Conservation (phyloP, 2,329 filamentous ascomycete species). For the Apiospora kogelbergensis region DNA sequence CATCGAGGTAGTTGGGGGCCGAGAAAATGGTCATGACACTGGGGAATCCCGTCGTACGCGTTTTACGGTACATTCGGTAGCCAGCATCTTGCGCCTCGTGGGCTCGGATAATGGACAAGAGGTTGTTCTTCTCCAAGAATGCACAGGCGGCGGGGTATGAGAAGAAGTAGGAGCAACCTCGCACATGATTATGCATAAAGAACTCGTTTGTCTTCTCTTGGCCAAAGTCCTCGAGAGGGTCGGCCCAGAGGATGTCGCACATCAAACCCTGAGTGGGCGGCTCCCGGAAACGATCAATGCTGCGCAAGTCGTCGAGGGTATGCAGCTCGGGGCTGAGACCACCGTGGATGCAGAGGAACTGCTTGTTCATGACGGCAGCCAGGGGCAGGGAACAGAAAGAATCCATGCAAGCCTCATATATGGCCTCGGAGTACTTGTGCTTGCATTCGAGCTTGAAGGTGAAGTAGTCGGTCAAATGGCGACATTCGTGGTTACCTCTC, state of each 20-base stretch:
- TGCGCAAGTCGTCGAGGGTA: slow-evolving; percentile 90
- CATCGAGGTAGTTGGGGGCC: slow-evolving; percentile 96
- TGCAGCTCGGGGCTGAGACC: slow-evolving; percentile 94
- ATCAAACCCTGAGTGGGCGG: slow-evolving; percentile 96
- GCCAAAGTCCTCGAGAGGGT: slow-evolving; percentile 96
- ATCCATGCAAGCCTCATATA: slow-evolving; percentile 98
- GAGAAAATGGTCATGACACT: slow-evolving; percentile 99
- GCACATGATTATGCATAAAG: slow-evolving; percentile 97
- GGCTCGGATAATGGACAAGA: slow-evolving; percentile 93
- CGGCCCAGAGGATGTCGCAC: slow-evolving; percentile 99
- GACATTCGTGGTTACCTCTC: slow-evolving; percentile 96
- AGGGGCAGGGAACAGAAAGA: slow-evolving; percentile 93
- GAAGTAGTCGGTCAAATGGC: slow-evolving; percentile 99
- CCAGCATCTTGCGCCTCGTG: slow-evolving; percentile 98
- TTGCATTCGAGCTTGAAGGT: slow-evolving; percentile 99
- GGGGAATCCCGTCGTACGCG: slow-evolving; percentile 93
- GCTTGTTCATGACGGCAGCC: slow-evolving; percentile 99
- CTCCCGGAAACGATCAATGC: slow-evolving; percentile 96
- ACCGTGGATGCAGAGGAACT: slow-evolving; percentile 97
- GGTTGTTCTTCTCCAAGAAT: slow-evolving; percentile 98
- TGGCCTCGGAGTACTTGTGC: slow-evolving; percentile 95
- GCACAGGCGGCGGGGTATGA: slow-evolving; percentile 96
- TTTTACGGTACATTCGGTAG: slow-evolving; percentile 99
- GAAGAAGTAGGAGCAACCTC: slow-evolving; percentile 99
- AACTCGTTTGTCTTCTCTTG: slow-evolving; percentile 98